Base-by-base conservation (phyloP, 345 rosid genomes). In the Combretum micranthum region DNA sequence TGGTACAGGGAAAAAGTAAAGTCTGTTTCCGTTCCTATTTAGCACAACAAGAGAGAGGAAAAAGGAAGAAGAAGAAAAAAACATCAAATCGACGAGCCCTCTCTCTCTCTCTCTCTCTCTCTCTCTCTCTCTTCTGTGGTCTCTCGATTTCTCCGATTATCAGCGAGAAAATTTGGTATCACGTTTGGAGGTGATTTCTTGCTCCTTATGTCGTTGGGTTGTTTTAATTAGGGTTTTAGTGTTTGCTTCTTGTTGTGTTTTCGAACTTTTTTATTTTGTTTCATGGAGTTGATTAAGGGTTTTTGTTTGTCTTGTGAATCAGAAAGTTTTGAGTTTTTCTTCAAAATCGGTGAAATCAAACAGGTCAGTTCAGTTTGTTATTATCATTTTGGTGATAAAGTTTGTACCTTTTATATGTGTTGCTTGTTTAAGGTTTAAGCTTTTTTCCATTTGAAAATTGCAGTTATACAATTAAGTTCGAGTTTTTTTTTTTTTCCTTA, bases 1-100 rank as follows among this genome's bases (percentile, higher is more conserved):
- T 65, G 69, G 64, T 23, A n/a, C n/a, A 37, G 50, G 47, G 44
- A 18, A 53, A 59, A 66, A 47, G 70, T 47, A 42, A 20, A 53
- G 64, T 46, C 50, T 25, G 26, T 25, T 25, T 25, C 26, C 26
- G 5, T 25, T 32, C 39, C 10, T 32, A 32, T 59, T 59, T 46
- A 59, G 39, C 54, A 53, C 18, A 20, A 52, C 42, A 4, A 42
- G 42, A 15, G 20, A 45, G 20, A 54, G 56, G 39, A n/a, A 16
- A n/a, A 3, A 13, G 17, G 11, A 42, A 4, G 13, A 5, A n/a
- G n/a, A n/a, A n/a, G n/a, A n/a, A n/a, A n/a, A 49, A 56, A 10
- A 17, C 55, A 64, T 48, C 9, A 52, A n/a, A n/a, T 23, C n/a
- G n/a, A 14, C 42, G 25, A 46, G 2, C 39, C n/a, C n/a, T 32